These are phyloP conservation scores for Pseudomonodictys pantanalensis DNA, from an alignment of 495 filamentous ascomycete genomes.

Conservation along the genomic window DNA sequence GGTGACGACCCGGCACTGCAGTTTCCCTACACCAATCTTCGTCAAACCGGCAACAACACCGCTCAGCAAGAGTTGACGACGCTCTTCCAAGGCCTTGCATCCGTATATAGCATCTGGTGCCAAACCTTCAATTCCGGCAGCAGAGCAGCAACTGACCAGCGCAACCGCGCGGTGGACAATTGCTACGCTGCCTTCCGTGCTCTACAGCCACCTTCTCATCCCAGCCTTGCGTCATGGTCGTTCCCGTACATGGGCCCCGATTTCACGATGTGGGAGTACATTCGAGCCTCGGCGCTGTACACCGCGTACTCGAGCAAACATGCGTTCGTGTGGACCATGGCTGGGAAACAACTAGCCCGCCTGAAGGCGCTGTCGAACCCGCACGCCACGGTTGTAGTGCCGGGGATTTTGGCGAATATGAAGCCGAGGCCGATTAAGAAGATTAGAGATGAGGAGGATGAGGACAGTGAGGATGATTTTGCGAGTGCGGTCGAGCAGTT, in stretches of 20 bases:
- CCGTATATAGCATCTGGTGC: background rate
- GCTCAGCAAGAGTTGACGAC: slow-evolving; percentile 5
- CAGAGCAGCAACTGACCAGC: background rate
- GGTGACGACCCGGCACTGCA: slow-evolving; percentile 22
- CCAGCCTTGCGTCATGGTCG: slow-evolving; percentile 3
- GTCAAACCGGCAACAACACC: background rate
- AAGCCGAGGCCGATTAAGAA: slow-evolving; percentile 7
- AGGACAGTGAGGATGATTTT: slow-evolving; percentile 14
- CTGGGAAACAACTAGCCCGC: slow-evolving; percentile 28
- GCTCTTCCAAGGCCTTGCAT: background rate
- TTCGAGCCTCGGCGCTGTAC: slow-evolving; percentile 30
- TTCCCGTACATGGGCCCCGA: background rate
- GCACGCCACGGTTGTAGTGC: background rate
- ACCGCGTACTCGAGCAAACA: background rate
- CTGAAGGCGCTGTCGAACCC: slow-evolving; percentile 14
- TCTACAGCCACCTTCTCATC: background rate
- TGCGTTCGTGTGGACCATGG: slow-evolving; percentile 27
- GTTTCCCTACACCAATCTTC: slow-evolving; percentile 4
- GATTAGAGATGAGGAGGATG: slow-evolving; percentile 2
- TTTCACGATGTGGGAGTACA: slow-evolving; percentile 20
- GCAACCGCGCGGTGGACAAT: slow-evolving; percentile 4
- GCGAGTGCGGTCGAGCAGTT: background rate
- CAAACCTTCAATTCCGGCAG: background rate
- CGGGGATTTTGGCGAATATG: background rate
- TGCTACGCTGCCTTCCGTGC: slow-evolving; percentile 15